phyloP scores from a whole-genome alignment of 805 yeast genomes.

The Hanseniaspora jakobsenii region DNA sequence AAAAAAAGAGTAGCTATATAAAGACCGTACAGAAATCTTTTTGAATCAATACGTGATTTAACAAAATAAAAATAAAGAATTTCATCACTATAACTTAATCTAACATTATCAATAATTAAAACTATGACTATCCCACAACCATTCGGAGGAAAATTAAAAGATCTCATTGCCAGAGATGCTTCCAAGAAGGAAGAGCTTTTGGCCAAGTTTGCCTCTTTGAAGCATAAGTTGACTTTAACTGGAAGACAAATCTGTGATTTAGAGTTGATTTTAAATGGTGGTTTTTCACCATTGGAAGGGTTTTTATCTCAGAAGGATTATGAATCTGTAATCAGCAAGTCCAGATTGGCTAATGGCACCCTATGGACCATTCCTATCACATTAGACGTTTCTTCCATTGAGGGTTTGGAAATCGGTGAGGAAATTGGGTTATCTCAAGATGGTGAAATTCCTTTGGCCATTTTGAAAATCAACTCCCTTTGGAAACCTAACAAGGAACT shows the following conservation, averaged over 20 bases:
- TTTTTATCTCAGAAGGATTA: constrained; percentile 55
- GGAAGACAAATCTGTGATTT: constrained; percentile 88
- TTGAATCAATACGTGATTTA: no score
- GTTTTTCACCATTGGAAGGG: constrained; percentile 73
- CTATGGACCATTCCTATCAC: constrained; percentile 92
- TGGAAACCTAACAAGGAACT: constrained; percentile 66
- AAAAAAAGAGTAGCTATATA: no score
- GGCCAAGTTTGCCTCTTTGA: constrained; percentile 40
- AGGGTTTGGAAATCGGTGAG: constrained; percentile 38
- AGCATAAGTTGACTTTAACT: constrained; percentile 39
- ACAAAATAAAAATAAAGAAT: background rate
- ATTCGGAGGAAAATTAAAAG: constrained; percentile 86
- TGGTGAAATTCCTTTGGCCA: constrained; percentile 67
- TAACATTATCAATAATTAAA: constrained; percentile 12
- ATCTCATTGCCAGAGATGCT: constrained; percentile 71
- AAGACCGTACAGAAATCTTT: no score
- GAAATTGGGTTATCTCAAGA: constrained; percentile 68
- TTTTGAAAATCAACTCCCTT: constrained; percentile 65
- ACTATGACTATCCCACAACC: constrained; percentile 51
- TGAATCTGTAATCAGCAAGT: constrained; percentile 47
- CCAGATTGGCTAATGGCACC: constrained; percentile 59
- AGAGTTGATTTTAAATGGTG: constrained; percentile 85
- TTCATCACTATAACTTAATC: background rate
- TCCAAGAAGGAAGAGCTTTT: constrained; percentile 43
- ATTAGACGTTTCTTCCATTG: constrained; percentile 52